Base-by-base conservation (phyloP, 2,329 filamentous ascomycete genomes). In the Exophiala spinifera region DNA sequence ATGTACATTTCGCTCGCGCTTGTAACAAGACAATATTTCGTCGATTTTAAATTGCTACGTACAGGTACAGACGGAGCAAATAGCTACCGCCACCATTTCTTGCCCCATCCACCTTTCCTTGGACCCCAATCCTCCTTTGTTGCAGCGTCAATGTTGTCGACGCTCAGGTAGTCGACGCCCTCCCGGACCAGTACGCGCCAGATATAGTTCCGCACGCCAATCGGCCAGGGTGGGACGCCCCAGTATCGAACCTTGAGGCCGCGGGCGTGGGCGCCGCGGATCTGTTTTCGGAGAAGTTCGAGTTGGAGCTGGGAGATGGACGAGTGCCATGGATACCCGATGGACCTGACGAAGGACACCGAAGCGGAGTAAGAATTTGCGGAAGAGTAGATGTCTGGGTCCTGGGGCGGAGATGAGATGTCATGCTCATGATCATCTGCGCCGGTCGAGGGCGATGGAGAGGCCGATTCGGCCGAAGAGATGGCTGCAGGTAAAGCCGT, bases 341-440 rank as follows among this genome's bases (percentile, higher is more conserved):
- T 72, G 5, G 75, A 66, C 5, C 33, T 56, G 10, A 66, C 69
- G 64, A 83, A 81, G 3, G 76, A 78, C 6, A 76, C 73, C 4
- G 75, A 79, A 13, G 81, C 81, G 65, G 82, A 84, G 69, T 78
- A 81, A 33, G 77, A 80, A 62, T 82, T 84, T 13, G 72, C 72
- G 4, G 64, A 44, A 62, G 75, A 71, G 69, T 77, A 80, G 0
- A 68, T 21, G 36, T 11, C 13, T 11, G 19, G 28, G 25, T 20
- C 19, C 10, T 11, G 7, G 3, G 28, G 28, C 3, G 28, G 6
- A 10, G 4, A 31, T 3, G 4, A 31, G 4, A 31, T 31, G 28
- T 31, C 10, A 10, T 11, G 28, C 3, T 11, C 6, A 31, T 31
- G 4, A 3, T 31, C 3, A 10, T 31, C 28, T 1, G 11, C 28